Percentiles rank a stretch among this genome's conserved stretches.
These are phyloP conservation scores for Breynia disticha DNA, from an alignment of 441 rosid genomes.

Conservation along the genomic window DNA sequence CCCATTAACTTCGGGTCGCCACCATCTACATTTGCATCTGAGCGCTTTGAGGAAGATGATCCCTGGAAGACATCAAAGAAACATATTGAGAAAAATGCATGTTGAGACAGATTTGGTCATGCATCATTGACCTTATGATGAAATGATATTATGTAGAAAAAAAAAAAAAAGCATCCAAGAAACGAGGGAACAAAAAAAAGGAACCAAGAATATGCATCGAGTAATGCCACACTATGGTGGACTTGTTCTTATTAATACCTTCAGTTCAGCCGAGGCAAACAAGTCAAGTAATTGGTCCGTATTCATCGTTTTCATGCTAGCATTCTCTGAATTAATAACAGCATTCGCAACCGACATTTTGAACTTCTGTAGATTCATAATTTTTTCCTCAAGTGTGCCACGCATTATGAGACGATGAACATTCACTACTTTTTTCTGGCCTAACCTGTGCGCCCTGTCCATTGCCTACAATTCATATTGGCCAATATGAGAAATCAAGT, in stretches of 20 bases:
- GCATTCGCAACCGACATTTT: slow-evolving; percentile 86
- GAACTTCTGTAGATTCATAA: slow-evolving; percentile 95
- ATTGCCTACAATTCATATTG: slow-evolving; percentile 59
- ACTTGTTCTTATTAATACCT: slow-evolving; percentile 40
- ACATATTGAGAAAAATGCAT: neutral
- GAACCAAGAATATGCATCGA: neutral
- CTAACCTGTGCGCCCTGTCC: slow-evolving; percentile 99
- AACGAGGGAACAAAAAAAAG: neutral
- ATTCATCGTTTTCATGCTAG: slow-evolving; percentile 96
- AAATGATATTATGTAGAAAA: neutral
- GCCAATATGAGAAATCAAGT: neutral
- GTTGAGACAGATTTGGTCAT: neutral
- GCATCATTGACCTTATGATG: neutral
- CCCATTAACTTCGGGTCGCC: slow-evolving; percentile 63
- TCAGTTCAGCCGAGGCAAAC: slow-evolving; percentile 79
- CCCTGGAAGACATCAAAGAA: slow-evolving; percentile 33
- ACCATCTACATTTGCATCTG: slow-evolving; percentile 41
- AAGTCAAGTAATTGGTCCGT: slow-evolving; percentile 97
- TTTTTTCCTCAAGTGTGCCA: slow-evolving; percentile 96
- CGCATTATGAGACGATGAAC: slow-evolving; percentile 99
- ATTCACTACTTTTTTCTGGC: slow-evolving; percentile 90
- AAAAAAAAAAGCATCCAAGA: neutral
- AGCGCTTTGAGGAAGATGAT: slow-evolving; percentile 32
- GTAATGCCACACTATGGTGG: too few relatives aligned
- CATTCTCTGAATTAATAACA: slow-evolving; percentile 91